phyloP scores from a whole-genome alignment of 495 filamentous ascomycete species.

The Gamarada debralockiae region DNA sequence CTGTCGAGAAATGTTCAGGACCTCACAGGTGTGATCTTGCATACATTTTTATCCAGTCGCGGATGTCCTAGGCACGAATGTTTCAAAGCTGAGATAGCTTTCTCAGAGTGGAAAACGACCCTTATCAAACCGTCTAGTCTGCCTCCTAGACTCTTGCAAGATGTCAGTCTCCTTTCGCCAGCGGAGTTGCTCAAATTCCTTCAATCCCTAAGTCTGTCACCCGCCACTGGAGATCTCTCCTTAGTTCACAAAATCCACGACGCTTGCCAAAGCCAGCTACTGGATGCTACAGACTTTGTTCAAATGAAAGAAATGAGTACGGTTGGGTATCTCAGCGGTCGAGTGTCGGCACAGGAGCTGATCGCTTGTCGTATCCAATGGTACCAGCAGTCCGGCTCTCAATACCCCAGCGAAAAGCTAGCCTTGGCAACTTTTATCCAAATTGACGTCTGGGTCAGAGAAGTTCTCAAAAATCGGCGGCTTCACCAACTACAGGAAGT shows the following conservation, averaged over 20 bases:
- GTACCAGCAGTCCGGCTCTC: slow-evolving; percentile 43
- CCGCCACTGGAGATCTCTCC: neutral
- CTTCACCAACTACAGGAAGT: neutral
- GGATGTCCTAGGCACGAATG: slow-evolving; percentile 45
- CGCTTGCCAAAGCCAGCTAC: slow-evolving; percentile 42
- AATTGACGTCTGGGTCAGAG: slow-evolving; percentile 35
- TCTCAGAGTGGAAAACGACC: slow-evolving; percentile 37
- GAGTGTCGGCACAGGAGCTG: slow-evolving; percentile 36
- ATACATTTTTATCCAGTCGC: slow-evolving; percentile 53
- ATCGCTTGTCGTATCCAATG: slow-evolving; percentile 45
- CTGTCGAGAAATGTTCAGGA: slow-evolving; percentile 51
- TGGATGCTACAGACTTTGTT: slow-evolving; percentile 43
- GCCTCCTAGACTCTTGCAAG: slow-evolving; percentile 39
- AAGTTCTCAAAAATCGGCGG: slow-evolving; percentile 37
- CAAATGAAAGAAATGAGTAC: slow-evolving; percentile 48
- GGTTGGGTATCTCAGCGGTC: slow-evolving; percentile 43
- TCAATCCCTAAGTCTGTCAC: slow-evolving; percentile 43
- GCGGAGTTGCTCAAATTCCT: slow-evolving; percentile 46
- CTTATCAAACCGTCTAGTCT: slow-evolving; percentile 33
- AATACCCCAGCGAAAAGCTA: slow-evolving; percentile 32
- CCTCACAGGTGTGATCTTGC: slow-evolving; percentile 45
- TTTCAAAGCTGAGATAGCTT: slow-evolving; percentile 43
- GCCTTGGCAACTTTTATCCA: slow-evolving; percentile 43
- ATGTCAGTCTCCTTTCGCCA: slow-evolving; percentile 48
- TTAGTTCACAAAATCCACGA: slow-evolving; percentile 32